Conservation (phyloP, 2,329 filamentous ascomycete genomes). For the Leptographium flavum region DNA sequence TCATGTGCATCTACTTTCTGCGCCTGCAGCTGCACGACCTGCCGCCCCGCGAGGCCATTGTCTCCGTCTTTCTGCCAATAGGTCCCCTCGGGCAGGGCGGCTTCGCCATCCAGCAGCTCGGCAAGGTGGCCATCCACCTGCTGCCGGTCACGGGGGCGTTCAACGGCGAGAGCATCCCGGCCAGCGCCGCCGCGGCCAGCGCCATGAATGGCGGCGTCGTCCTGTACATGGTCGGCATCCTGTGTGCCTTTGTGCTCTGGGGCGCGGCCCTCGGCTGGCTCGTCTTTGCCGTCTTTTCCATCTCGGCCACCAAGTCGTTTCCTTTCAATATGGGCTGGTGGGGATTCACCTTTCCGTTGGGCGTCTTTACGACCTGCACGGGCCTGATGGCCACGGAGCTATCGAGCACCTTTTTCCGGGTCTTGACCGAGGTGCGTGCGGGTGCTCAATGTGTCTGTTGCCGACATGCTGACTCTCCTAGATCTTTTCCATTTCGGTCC, state of each 20-base stretch:
- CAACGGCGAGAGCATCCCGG: conserved; percentile 4
- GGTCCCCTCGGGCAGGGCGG: conserved; percentile 49
- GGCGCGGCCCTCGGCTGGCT: conserved; percentile 20
- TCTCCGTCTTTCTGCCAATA: conserved; percentile 47
- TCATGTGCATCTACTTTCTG: conserved; percentile 56
- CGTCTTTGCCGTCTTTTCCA: conserved; percentile 17
- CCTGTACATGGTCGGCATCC: conserved; percentile 37
- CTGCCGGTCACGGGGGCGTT: conserved; percentile 25
- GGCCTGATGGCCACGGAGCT: conserved; percentile 24
- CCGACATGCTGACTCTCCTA: conserved; percentile 6
- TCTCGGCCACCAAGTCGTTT: conserved; percentile 19
- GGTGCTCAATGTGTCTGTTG: neutral
- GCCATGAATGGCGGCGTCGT: conserved; percentile 30
- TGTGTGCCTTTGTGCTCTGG: conserved; percentile 20
- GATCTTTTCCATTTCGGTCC: conserved; percentile 26
- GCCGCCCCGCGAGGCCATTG: conserved; percentile 49
- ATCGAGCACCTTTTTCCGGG: conserved; percentile 27
- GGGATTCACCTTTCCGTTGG: conserved; percentile 24
- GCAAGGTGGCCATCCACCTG: conserved; percentile 22
- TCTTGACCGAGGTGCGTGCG: conserved; percentile 16
- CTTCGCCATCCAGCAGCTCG: conserved; percentile 31
- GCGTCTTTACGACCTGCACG: conserved; percentile 25
- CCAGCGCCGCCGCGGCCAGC: conserved; percentile 24
- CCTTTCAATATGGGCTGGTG: conserved; percentile 26
- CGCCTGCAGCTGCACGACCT: conserved; percentile 52